Conservation (phyloP, 331 rosid genomes). For the Acacia concinna region DNA sequence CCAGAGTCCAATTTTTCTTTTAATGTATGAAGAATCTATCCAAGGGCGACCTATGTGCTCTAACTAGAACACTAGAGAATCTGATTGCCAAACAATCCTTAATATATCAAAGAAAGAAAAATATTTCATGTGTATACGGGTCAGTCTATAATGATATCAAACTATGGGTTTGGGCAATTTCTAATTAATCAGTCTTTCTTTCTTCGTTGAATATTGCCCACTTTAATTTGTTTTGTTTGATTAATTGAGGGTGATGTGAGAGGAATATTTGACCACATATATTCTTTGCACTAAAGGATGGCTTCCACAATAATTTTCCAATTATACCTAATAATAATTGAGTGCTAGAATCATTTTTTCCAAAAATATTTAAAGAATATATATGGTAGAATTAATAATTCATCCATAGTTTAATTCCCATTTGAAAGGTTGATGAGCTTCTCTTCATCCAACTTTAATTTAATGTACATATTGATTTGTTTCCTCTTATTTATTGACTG, state of each 20-base stretch:
- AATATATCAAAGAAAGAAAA: no score
- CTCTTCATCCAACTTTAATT: neutral
- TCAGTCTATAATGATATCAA: neutral
- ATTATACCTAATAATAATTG: neutral
- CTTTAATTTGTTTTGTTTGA: neutral
- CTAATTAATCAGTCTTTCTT: neutral
- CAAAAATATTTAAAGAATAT: neutral
- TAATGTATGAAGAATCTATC: neutral
- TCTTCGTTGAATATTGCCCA: neutral
- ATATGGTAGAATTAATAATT: neutral
- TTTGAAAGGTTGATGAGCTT: neutral
- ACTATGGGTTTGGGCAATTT: neutral
- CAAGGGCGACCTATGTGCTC: neutral
- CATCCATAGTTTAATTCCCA: neutral
- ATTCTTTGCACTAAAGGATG: slow-evolving; percentile 26
- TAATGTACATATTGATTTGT: neutral
- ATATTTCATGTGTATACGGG: neutral
- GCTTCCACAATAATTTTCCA: neutral
- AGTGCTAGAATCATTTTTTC: neutral
- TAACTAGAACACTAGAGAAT: neutral
- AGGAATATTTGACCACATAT: slow-evolving; percentile 29
- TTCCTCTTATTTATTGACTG: neutral
- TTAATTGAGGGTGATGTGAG: neutral
- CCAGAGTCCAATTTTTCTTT: neutral
- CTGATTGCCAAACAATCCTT: neutral